Percentiles rank a stretch among this genome's conserved stretches.
These are phyloP conservation scores for Candida verbasci DNA, from an alignment of 805 yeast genomes.

Conservation along the genomic window DNA sequence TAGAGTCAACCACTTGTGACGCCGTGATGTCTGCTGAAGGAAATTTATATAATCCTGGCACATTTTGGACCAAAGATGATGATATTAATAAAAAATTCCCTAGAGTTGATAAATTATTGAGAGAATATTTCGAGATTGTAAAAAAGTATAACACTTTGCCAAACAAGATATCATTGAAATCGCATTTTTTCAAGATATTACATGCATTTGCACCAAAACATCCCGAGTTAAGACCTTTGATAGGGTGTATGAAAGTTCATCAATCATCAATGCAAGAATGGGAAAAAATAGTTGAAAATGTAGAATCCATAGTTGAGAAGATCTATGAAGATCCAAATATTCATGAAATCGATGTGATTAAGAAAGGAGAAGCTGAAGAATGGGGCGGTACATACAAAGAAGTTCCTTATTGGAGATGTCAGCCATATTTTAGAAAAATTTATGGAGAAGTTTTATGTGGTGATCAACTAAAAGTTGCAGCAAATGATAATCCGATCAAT, in stretches of 20 bases:
- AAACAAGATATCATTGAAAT: constrained; percentile 78
- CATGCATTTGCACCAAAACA: constrained; percentile 76
- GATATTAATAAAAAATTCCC: constrained; percentile 69
- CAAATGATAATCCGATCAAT: constrained; percentile 3
- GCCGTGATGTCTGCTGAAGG: constrained; percentile 99
- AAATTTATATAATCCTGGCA: constrained; percentile 87
- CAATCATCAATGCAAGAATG: constrained; percentile 31
- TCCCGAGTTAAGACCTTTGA: constrained; percentile 69
- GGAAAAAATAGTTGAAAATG: constrained; percentile 53
- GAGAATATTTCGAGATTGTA: constrained; percentile 88
- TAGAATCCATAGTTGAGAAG: constrained; percentile 61
- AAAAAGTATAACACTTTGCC: constrained; percentile 61
- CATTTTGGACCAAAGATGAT: constrained; percentile 56
- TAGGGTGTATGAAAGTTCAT: constrained; percentile 52
- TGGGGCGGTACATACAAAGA: constrained; percentile 83
- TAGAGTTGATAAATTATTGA: constrained; percentile 72
- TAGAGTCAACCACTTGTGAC: constrained; percentile 63
- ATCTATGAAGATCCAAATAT: constrained; percentile 52
- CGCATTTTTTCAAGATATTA: constrained; percentile 84
- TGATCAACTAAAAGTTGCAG: constrained; percentile 35
- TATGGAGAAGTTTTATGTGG: constrained; percentile 58
- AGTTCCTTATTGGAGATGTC: constrained; percentile 94
- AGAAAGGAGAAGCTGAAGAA: constrained; percentile 47
- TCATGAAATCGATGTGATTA: constrained; percentile 51
- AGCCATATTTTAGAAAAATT: constrained; percentile 89